Percentiles rank a stretch among this genome's conserved stretches.
Conservation (phyloP, 2,329 filamentous ascomycete genomes). For the Arthrocladium fulminans region DNA sequence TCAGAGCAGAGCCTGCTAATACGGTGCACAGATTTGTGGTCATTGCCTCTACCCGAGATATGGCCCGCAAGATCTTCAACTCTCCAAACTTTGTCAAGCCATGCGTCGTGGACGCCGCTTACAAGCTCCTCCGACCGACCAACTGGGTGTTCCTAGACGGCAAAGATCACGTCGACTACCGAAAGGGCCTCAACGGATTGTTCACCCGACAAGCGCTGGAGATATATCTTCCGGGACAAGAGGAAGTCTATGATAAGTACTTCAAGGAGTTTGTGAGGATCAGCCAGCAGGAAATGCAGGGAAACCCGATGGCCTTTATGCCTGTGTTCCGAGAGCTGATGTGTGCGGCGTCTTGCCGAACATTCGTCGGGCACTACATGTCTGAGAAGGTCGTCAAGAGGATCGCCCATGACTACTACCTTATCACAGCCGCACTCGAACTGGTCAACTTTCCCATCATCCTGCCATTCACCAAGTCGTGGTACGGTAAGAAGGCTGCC, state of each 20-base stretch:
- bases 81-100: conserved; percentile 87
- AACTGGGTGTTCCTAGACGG: conserved; percentile 99
- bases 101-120: conserved; percentile 87
- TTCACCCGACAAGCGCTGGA: conserved; percentile 88
- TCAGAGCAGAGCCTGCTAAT: not conserved
- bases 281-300: conserved; percentile 57
- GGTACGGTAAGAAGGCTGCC: conserved; percentile 93
- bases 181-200: conserved; percentile 87
- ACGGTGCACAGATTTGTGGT: conserved; percentile 70
- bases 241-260: conserved; percentile 83
- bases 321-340: conserved; percentile 85
- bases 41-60: conserved; percentile 87
- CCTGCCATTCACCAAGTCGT: conserved; percentile 86
- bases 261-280: conserved; percentile 69
- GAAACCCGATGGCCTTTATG: conserved; percentile 81
- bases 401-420: conserved; percentile 93
- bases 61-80: conserved; percentile 95
- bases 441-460: conserved; percentile 98
- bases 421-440: conserved; percentile 90
- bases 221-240: conserved; percentile 80
- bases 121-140: conserved; percentile 81
- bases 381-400: conserved; percentile 82
- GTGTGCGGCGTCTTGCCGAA: conserved; percentile 88
- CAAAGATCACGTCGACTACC: conserved; percentile 89
- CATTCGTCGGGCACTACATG: conserved; percentile 96